Evolutionary conservation across 148 eudicot genomes (phyloP).

Genomic region (Bassia scoparia): DNA sequence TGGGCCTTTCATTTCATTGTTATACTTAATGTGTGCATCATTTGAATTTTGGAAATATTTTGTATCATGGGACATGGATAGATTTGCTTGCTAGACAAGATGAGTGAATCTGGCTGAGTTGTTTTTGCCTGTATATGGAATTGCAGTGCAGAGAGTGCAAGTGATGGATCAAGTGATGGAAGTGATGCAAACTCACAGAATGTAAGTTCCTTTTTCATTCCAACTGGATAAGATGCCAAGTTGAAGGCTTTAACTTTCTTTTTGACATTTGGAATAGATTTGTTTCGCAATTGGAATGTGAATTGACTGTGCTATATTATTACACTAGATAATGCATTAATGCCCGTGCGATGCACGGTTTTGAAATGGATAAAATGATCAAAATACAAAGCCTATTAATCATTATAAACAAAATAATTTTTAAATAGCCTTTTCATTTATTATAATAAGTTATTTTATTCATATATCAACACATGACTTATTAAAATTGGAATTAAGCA

Average conservation of each 20-base stretch:
- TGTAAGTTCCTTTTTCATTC: slow-evolving; percentile 40
- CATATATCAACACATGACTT: no score
- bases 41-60: background rate
- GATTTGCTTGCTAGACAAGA: background rate
- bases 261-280: background rate
- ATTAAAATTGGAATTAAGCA: no score
- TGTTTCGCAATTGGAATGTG: background rate
- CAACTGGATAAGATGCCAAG: background rate
- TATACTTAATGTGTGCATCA: background rate
- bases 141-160: slow-evolving; percentile 80
- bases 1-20: background rate
- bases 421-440: no score
- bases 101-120: slow-evolving; percentile 12
- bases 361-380: no score
- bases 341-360: no score
- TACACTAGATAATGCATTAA: no score
- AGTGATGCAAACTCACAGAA: slow-evolving; percentile 89
- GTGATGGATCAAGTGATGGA: slow-evolving; percentile 98
- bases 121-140: slow-evolving; percentile 12
- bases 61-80: background rate
- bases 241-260: background rate
- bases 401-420: no score
- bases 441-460: no score
- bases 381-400: no score
- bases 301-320: no score